phyloP scores from a whole-genome alignment of 768 basidiomycete genomes.

The Suillus subluteus region DNA sequence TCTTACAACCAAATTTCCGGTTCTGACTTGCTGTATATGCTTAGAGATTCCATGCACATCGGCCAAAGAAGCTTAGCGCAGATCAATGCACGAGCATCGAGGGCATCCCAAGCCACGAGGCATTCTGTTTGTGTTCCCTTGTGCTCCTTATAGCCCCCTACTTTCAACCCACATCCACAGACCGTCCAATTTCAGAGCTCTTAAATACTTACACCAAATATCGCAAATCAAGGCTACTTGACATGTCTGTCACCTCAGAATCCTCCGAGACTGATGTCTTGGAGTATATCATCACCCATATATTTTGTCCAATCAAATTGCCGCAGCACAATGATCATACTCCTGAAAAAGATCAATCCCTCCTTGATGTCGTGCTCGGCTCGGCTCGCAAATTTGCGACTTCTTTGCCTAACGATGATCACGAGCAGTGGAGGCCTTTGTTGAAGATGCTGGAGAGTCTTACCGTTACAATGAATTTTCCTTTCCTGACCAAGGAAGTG shows the following conservation, averaged over 20 bases:
- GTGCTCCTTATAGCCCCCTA: not conserved
- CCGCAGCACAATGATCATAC: constrained; percentile 31
- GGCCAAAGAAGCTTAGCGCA: not conserved
- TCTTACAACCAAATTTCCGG: too few species aligned
- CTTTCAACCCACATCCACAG: not conserved
- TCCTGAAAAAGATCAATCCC: constrained; percentile 22
- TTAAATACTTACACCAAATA: not conserved
- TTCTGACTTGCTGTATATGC: too few species aligned
- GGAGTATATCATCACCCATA: constrained; percentile 14
- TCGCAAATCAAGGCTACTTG: not conserved
- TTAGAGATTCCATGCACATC: not conserved
- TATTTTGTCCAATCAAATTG: constrained; percentile 15
- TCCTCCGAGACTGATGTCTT: not conserved
- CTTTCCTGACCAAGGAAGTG: constrained; percentile 10
- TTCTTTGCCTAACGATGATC: constrained; percentile 7
- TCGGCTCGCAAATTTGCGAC: constrained; percentile 23
- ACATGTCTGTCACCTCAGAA: constrained; percentile 2
- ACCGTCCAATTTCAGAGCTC: not conserved
- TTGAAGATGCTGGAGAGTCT: constrained; percentile 26
- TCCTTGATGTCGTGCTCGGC: constrained; percentile 25
- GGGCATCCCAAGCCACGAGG: not conserved
- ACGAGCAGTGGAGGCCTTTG: constrained; percentile 30
- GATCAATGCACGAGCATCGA: not conserved
- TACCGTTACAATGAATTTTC: constrained; percentile 7
- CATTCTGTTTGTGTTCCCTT: not conserved